Evolutionary conservation across 371 early-diverging fungal species (phyloP), one percentile per base, ranked within the genome.

Genomic region (Massospora cicadina): DNA sequence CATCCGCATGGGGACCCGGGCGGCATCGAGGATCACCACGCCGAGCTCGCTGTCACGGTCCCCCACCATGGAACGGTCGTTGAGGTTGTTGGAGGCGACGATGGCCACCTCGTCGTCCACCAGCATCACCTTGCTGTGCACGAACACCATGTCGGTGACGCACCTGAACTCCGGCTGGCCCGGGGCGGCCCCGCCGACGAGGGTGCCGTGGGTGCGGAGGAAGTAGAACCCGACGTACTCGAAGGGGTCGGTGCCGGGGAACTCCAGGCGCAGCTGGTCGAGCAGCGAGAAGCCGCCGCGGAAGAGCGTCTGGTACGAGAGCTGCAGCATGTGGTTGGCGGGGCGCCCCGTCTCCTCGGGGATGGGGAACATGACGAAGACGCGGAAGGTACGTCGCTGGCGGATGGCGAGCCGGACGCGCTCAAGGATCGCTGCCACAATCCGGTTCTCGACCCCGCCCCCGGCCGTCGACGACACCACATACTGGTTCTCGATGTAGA

Each of bases 401-500:
- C 75, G 68, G 63, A 87, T 79, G 10, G 95, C 95, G 26, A 79
- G 75, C 56, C 81, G 68, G 58, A 94, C 88, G 43, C 92, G 80
- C 32, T 84, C 76, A 2, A 87, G 79, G 58, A 94, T 75, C 7
- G 89, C 90, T 55, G 13, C 27, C 21, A 60, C 30, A 28, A 60
- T 84, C 58, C 73, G 79, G 69, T 92, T 91, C 73, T 89, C 84
- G 68, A 92, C 69, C 13, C 81, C 77, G 13, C n/a, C 33, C n/a
- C 23, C 27, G 21, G 60, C 60, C 17, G 25, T 25, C 55, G 56
- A 65, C 74, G 77, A 77, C 78, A 86, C 85, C 69, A 94, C 92
- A 75, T 93, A 93, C 74, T 94, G 93, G 70, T 94, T 93, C 71
- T 94, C 93, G 66, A 94, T 93, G 71, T 94, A 93, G 55, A 94